These are phyloP conservation scores for Leccinum subspadiceum DNA, from an alignment of 1,284 basidiomycete species.

Conservation along the genomic window DNA sequence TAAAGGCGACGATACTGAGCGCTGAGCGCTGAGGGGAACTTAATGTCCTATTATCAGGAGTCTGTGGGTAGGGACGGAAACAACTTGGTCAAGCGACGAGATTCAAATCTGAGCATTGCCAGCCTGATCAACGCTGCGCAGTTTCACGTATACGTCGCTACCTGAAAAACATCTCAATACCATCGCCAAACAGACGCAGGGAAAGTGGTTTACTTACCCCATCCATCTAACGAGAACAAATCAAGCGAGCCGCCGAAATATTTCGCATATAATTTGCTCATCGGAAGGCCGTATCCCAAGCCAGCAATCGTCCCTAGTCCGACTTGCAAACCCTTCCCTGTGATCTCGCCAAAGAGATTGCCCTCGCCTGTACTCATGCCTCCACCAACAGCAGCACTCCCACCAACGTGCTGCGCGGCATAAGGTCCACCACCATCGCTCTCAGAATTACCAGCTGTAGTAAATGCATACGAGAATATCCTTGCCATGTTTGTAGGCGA, in stretches of 20 bases:
- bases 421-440: constrained; percentile 66
- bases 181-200: background rate
- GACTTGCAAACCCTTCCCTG: constrained; percentile 71
- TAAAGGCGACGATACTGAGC: background rate
- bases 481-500: constrained; percentile 69
- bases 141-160: constrained; percentile 74
- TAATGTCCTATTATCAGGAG: background rate
- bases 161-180: constrained; percentile 38
- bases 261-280: constrained; percentile 80
- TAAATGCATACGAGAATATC: constrained; percentile 91
- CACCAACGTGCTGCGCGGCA: constrained; percentile 69
- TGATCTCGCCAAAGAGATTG: constrained; percentile 73
- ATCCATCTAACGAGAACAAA: constrained; percentile 74
- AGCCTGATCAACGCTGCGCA: constrained; percentile 69
- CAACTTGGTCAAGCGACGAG: background rate
- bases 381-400: constrained; percentile 59
- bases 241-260: constrained; percentile 81
- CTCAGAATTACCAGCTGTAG: constrained; percentile 52
- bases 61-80: background rate
- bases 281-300: constrained; percentile 81
- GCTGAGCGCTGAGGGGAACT: background rate
- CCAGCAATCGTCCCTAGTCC: constrained; percentile 65
- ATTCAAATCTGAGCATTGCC: constrained; percentile 47
- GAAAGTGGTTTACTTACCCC: constrained; percentile 50
- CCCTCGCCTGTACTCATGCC: constrained; percentile 47